Percentiles rank a stretch among this genome's conserved stretches.
Conservation (phyloP, 306 rosid genomes). For the Prinsepia uniflora region DNA sequence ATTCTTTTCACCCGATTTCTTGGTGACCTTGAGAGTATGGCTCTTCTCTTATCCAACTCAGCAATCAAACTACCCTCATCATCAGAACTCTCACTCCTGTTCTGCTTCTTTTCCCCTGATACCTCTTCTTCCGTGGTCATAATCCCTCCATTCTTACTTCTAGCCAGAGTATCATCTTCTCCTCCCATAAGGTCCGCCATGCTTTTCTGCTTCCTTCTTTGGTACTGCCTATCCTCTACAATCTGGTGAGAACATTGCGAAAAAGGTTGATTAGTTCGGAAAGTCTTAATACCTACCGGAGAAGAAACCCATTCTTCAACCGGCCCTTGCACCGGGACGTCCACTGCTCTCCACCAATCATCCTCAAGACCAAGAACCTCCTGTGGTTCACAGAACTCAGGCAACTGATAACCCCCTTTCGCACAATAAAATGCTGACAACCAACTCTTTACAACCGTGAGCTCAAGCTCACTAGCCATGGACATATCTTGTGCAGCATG, state of each 20-base stretch:
- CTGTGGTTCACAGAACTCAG: conserved; percentile 41
- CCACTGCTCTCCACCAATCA: conserved; percentile 22
- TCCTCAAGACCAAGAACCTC: conserved; percentile 66
- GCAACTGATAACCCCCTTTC: conserved; percentile 54
- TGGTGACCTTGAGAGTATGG: conserved; percentile 20
- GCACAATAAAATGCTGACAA: conserved; percentile 49
- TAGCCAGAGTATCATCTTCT: conserved; percentile 27
- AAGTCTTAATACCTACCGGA: conserved; percentile 30
- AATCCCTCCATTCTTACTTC: conserved; percentile 23
- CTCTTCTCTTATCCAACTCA: conserved; percentile 25
- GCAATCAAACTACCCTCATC: background rate
- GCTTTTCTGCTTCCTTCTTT: conserved; percentile 66
- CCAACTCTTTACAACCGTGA: conserved; percentile 40
- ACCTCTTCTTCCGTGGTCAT: conserved; percentile 20
- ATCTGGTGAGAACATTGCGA: conserved; percentile 10
- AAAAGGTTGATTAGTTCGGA: conserved; percentile 16
- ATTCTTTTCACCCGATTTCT: conserved; percentile 12
- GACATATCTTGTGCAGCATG: conserved; percentile 28
- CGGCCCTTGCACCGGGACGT: conserved; percentile 53
- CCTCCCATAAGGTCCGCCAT: conserved; percentile 66
- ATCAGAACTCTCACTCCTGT: conserved; percentile 21
- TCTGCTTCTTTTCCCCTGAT: conserved; percentile 37
- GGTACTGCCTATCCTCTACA: conserved; percentile 34
- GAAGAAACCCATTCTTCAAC: conserved; percentile 41
- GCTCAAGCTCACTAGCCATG: conserved; percentile 39